Evolutionary conservation across 1,284 basidiomycete species (phyloP).

Genomic region (Sporisorium sorghi): DNA sequence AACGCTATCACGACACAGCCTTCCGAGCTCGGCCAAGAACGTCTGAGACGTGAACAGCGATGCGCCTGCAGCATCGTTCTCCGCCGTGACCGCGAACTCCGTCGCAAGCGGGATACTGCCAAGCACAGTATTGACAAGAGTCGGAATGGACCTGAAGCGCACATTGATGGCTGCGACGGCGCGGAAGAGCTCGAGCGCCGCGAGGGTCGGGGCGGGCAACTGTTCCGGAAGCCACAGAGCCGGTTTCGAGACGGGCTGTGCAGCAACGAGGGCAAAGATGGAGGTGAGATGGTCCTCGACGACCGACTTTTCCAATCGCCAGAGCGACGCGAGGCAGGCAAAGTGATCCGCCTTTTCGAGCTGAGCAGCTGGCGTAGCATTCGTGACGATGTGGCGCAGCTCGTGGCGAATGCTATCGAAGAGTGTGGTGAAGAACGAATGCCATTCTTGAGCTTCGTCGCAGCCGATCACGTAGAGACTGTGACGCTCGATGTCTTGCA

Average conservation of each 20-base stretch:
- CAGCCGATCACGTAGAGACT: slow-evolving; percentile 29
- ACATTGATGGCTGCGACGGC: slow-evolving; percentile 25
- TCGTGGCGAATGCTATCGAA: slow-evolving; percentile 20
- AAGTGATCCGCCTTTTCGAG: slow-evolving; percentile 23
- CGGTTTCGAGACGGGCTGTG: slow-evolving; percentile 18
- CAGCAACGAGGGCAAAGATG: slow-evolving; percentile 31
- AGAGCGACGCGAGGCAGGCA: slow-evolving; percentile 30
- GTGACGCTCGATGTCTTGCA: slow-evolving; percentile 35
- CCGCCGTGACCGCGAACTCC: background rate
- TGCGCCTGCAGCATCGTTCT: background rate
- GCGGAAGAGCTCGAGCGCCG: slow-evolving; percentile 36
- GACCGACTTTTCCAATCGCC: slow-evolving; percentile 42
- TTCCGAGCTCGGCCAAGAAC: slow-evolving; percentile 33
- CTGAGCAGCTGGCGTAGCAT: slow-evolving; percentile 3
- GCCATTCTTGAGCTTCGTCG: slow-evolving; percentile 46
- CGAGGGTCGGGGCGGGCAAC: slow-evolving; percentile 12
- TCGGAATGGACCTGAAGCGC: slow-evolving; percentile 33
- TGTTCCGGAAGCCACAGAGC: slow-evolving; percentile 25
- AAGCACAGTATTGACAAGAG: slow-evolving; percentile 26
- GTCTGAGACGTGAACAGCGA: slow-evolving; percentile 38
- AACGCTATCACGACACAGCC: slow-evolving; percentile 37
- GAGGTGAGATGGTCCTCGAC: slow-evolving; percentile 29
- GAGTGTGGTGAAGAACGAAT: slow-evolving; percentile 27
- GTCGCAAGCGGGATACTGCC: slow-evolving; percentile 18
- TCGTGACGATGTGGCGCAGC: slow-evolving; percentile 7